Evolutionary conservation across 176 grass and related monocot species (phyloP).

Genomic region (Cocos nucifera): DNA sequence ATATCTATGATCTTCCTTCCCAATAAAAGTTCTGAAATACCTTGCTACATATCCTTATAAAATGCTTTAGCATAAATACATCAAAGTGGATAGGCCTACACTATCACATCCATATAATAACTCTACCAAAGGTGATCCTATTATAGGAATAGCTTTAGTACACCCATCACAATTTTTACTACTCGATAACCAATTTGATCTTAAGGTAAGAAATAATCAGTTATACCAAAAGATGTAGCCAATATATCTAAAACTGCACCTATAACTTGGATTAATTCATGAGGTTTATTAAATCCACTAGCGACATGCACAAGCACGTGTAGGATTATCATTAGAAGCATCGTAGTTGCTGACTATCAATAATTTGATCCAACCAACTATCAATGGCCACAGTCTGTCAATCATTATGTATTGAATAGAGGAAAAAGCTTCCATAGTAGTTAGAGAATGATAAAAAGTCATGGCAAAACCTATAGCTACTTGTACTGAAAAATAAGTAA

Average conservation of each 20-base stretch:
- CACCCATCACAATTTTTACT: no score
- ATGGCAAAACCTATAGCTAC: not conserved
- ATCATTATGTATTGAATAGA: slow-evolving; percentile 1
- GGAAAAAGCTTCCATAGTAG: not conserved
- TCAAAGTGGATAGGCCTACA: no score
- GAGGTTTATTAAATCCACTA: not conserved
- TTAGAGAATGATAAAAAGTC: not conserved
- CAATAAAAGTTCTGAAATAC: no score
- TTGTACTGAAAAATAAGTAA: not conserved
- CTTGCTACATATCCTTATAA: no score
- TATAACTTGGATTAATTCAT: slow-evolving; percentile 5
- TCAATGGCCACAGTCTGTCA: not conserved
- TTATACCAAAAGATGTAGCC: slow-evolving; percentile 8
- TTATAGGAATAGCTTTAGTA: no score
- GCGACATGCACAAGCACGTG: not conserved
- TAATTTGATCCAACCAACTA: not conserved
- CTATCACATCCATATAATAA: no score
- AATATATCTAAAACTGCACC: slow-evolving; percentile 1
- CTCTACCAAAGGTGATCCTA: no score
- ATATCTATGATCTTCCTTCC: no score
- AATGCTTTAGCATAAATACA: no score
- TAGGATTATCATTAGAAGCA: no score
- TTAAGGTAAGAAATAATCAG: not conserved
- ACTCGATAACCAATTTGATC: not conserved
- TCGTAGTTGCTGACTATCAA: no score